Conservation (phyloP, 2,329 filamentous ascomycete genomes). For the Endothia cerciana region DNA sequence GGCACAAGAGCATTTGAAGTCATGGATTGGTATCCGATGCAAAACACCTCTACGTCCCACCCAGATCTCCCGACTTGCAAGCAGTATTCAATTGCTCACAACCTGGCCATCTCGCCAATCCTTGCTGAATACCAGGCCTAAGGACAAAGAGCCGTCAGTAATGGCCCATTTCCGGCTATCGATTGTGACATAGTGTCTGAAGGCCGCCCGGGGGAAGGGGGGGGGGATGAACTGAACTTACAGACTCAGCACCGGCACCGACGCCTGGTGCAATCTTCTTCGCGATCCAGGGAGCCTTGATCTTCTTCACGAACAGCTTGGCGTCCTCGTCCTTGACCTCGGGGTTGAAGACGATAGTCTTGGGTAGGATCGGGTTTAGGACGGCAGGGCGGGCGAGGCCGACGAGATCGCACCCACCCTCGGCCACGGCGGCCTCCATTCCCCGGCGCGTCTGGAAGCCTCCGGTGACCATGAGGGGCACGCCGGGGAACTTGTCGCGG, state of each 20-base stretch:
- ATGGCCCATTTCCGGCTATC: not conserved
- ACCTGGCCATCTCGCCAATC: constrained; percentile 2
- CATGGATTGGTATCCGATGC: too few species aligned
- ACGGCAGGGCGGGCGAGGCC: constrained; percentile 46
- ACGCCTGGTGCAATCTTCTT: constrained; percentile 33
- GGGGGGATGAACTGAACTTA: constrained; percentile 30
- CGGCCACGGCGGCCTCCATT: constrained; percentile 45
- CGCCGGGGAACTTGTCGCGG: constrained; percentile 46
- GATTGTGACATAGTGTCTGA: not conserved
- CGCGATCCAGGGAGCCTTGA: constrained; percentile 33
- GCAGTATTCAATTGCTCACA: not conserved
- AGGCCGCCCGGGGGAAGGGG: not conserved
- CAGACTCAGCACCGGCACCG: constrained; percentile 33
- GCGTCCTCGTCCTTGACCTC: constrained; percentile 42
- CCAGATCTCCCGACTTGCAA: not conserved
- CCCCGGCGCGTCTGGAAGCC: constrained; percentile 58
- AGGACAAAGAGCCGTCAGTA: not conserved
- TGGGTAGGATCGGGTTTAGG: constrained; percentile 43
- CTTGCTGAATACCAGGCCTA: constrained; percentile 5
- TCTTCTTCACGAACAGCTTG: constrained; percentile 36
- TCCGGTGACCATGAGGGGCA: constrained; percentile 62
- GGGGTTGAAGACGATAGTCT: constrained; percentile 41
- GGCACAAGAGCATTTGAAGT: too few species aligned
- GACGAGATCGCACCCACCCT: constrained; percentile 46
- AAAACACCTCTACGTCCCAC: too few species aligned